Conservation (phyloP, 1,139 yeast genomes). For the Kodamaea ohmeri region DNA sequence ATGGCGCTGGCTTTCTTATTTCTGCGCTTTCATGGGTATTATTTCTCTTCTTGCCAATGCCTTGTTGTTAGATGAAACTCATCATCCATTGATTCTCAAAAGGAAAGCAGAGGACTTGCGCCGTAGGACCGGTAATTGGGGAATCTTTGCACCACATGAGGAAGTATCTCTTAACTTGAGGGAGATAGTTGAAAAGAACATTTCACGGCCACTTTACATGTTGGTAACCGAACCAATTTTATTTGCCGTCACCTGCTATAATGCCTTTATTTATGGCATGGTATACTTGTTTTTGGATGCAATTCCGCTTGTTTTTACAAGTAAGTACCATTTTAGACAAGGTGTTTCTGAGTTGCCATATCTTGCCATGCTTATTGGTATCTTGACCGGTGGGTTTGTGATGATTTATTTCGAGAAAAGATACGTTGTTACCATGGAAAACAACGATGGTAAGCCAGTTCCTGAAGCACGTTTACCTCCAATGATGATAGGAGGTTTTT, state of each 20-base stretch:
- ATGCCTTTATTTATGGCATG: conserved; percentile 82
- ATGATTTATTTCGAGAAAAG: conserved; percentile 30
- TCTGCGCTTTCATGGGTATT: conserved; percentile 50
- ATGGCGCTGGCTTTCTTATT: conserved; percentile 61
- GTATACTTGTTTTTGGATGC: conserved; percentile 76
- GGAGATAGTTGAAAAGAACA: conserved; percentile 67
- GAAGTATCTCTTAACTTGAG: conserved; percentile 57
- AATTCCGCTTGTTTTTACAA: conserved; percentile 68
- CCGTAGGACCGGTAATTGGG: conserved; percentile 64
- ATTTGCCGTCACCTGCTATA: conserved; percentile 66
- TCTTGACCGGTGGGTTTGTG: conserved; percentile 53
- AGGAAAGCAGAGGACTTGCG: conserved; percentile 62
- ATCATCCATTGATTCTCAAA: conserved; percentile 50
- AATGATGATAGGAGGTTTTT: conserved; percentile 65
- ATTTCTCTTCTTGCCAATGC: conserved; percentile 28
- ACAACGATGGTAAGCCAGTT: conserved; percentile 56
- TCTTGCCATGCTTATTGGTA: conserved; percentile 59
- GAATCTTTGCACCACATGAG: conserved; percentile 81
- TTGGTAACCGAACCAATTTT: conserved; percentile 71
- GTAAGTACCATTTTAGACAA: conserved; percentile 53
- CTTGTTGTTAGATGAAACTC: conserved; percentile 47
- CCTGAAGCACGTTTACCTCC: conserved; percentile 82
- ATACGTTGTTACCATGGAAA: conserved; percentile 33
- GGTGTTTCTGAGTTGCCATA: conserved; percentile 66
- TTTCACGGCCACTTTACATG: conserved; percentile 70